Evolutionary conservation across 2,329 filamentous ascomycete genomes (phyloP).

Genomic region (Rhynchosporium agropyri): DNA sequence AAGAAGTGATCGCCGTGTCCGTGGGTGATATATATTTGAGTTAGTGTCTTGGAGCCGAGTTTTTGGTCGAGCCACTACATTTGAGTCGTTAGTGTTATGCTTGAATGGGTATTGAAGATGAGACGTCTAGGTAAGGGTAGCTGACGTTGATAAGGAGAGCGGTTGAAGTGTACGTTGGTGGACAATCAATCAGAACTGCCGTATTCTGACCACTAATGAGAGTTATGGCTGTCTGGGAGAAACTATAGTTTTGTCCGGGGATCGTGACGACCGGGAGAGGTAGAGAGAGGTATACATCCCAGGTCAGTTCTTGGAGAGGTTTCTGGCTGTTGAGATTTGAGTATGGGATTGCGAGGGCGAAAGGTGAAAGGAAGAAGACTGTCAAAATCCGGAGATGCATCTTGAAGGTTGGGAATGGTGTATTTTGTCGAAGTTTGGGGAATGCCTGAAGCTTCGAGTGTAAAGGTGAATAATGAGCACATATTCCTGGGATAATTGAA

Average conservation of each 20-base stretch:
- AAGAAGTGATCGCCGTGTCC: conserved; percentile 46
- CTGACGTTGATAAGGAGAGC: conserved; percentile 35
- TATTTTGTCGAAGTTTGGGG: neutral
- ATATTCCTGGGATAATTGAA: neutral
- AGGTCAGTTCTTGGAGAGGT: conserved; percentile 5
- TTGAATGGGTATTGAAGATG: too few species aligned
- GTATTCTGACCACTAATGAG: conserved; percentile 31
- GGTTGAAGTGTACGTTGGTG: conserved; percentile 41
- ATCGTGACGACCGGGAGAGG: neutral
- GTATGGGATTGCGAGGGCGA: neutral
- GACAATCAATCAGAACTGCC: conserved; percentile 47
- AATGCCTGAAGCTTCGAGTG: neutral
- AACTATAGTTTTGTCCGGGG: conserved; percentile 17
- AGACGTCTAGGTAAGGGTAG: too few species aligned
- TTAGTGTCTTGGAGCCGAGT: conserved; percentile 38
- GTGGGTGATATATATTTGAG: conserved; percentile 47
- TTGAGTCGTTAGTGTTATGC: too few species aligned
- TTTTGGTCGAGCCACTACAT: conserved; percentile 43
- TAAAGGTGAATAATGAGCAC: neutral
- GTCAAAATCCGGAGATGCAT: neutral
- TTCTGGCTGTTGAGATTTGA: neutral
- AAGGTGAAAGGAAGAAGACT: neutral
- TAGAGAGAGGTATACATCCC: conserved; percentile 18
- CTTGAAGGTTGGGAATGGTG: neutral
- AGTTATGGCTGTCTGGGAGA: conserved; percentile 28